Evolutionary conservation across 78 protist species (phyloP).

Genomic region (Pirum gemmata): DNA sequence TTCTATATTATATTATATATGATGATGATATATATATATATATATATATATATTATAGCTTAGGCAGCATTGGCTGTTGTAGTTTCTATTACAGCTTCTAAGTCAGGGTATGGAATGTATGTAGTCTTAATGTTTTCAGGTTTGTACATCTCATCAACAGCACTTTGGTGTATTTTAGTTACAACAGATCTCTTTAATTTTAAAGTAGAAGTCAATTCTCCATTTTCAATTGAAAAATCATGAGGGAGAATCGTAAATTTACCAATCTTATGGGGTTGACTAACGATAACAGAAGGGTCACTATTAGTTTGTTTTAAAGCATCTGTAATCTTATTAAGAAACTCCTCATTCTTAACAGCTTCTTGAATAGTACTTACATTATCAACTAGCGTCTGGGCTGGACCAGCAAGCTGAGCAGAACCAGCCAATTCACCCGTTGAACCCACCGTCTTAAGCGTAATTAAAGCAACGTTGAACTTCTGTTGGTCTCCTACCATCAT

Average conservation of each 20-base stretch:
- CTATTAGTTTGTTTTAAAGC: not conserved
- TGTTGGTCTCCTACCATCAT: slow-evolving; percentile 71
- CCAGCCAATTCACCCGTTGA: not conserved
- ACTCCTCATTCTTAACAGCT: not conserved
- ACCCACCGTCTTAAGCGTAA: slow-evolving; percentile 38
- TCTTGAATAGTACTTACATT: not conserved
- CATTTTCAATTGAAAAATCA: slow-evolving; percentile 51
- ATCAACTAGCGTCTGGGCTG: not conserved
- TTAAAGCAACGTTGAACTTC: slow-evolving; percentile 49
- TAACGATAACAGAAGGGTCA: slow-evolving; percentile 51
- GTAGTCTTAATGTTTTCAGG: no score
- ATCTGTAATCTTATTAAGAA: no score
- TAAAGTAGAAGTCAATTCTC: not conserved
- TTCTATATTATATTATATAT: no score
- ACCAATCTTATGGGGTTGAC: slow-evolving; percentile 55
- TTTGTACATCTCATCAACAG: no score
- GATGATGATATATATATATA: no score
- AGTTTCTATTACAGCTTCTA: no score
- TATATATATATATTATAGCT: no score
- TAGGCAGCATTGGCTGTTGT: no score
- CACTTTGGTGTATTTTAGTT: not conserved
- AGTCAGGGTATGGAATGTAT: no score
- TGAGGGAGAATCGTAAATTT: slow-evolving; percentile 52
- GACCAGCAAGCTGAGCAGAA: not conserved
- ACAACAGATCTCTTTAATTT: not conserved